phyloP scores from a whole-genome alignment of 2,329 filamentous ascomycete species.

The Colletotrichum sp. region DNA sequence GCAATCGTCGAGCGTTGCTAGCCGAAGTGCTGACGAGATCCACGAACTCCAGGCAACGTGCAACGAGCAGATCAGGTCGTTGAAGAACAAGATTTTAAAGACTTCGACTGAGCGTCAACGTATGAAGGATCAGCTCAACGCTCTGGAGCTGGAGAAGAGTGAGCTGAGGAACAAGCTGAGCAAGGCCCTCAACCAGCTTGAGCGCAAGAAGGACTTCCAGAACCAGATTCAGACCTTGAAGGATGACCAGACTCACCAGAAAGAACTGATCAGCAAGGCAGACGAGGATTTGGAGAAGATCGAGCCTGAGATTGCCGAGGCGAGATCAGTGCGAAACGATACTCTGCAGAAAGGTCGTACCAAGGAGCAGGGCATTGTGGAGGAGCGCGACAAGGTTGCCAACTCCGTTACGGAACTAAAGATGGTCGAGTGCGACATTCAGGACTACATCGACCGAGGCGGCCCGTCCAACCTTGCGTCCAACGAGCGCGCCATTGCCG shows the following conservation, averaged over 20 bases:
- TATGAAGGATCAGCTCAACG: slow-evolving; percentile 68
- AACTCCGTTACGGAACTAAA: slow-evolving; percentile 80
- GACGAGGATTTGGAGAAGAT: slow-evolving; percentile 79
- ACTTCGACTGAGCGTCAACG: slow-evolving; percentile 75
- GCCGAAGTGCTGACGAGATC: slow-evolving; percentile 82
- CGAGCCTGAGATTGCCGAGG: slow-evolving; percentile 76
- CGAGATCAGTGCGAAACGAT: slow-evolving; percentile 79
- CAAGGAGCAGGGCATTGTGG: slow-evolving; percentile 74
- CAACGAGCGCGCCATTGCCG: slow-evolving; percentile 72
- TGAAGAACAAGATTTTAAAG: slow-evolving; percentile 69
- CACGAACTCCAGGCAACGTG: slow-evolving; percentile 74
- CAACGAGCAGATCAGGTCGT: slow-evolving; percentile 68
- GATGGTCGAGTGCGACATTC: slow-evolving; percentile 78
- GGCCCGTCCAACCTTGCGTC: slow-evolving; percentile 74
- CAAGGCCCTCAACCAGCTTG: slow-evolving; percentile 74
- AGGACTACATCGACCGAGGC: slow-evolving; percentile 77
- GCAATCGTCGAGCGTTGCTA: slow-evolving; percentile 70
- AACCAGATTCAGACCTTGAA: slow-evolving; percentile 77
- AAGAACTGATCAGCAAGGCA: slow-evolving; percentile 69
- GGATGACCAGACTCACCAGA: slow-evolving; percentile 70
- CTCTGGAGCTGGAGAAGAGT: slow-evolving; percentile 78
- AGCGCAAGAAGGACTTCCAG: slow-evolving; percentile 77
- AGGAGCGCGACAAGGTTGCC: slow-evolving; percentile 73
- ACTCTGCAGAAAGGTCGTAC: slow-evolving; percentile 72
- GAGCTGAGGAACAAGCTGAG: slow-evolving; percentile 77